Base-by-base conservation (phyloP, 2,329 filamentous ascomycete species). In the Aplosporella prunicola region DNA sequence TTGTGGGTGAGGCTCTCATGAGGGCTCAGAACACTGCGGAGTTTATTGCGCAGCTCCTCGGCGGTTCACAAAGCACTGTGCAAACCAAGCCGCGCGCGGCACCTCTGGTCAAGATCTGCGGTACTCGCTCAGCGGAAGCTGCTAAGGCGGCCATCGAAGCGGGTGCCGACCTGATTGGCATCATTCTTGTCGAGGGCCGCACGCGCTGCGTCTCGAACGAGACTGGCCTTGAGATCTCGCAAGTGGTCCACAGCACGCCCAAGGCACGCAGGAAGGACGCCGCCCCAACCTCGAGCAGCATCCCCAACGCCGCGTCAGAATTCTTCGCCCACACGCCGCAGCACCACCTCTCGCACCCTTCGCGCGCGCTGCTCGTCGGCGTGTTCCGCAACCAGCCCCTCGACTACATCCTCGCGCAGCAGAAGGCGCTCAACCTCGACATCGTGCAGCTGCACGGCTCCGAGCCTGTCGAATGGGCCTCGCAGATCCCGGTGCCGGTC, bases 1-100 rank as follows among this genome's bases (percentile, higher is more conserved):
- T 98, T 4, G 89, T 98, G 6, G 91, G 91, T 11, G 91, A 98
- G 61, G 85, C 93, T 35, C 76, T 98, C 46, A 96, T 98, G 89
- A 78, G 86, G 43, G 88, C 91, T 2, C 72, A 80, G 9, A 76
- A 96, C 52, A 87, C 87, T 9, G 74, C 78, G 15, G 66, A 71
- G 15, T 98, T 98, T 63, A 93, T 96, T 53, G 72, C 76, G 22
- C 74, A 88, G 50, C 75, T 98, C 16, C 83, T 94, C 47, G 80
- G 84, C 25, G 68, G 68, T 22, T 57, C 58, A 14, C 48, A 51
- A 8, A 46, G 51, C 20, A 45, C 51, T 9, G 22, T 35, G 24
- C 32, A 32, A n/a, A 33, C 47, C 50, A 20, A 39, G 4, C 16
- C 20, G 8, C 25, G 22, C 17, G 20, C 20, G 16, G 32, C 31